A percentile compares a stretch with the other conserved stretches of the same genome.
Evolutionary conservation across 768 basidiomycete genomes (phyloP).

Genomic region (Leccinum disarticulatum): DNA sequence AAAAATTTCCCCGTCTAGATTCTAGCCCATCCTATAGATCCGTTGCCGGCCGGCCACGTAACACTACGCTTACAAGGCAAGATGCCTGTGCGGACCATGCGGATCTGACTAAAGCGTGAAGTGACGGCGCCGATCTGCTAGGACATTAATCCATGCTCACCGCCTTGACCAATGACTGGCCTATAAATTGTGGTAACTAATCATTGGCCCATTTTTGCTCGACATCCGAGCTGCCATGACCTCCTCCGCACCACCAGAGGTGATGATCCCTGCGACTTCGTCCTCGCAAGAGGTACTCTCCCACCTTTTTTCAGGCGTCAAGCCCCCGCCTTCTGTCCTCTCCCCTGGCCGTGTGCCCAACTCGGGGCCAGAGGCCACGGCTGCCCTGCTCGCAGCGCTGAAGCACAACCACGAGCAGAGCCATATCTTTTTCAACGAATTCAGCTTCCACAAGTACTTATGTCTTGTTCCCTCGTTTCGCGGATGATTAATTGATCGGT

Average conservation of each 20-base stretch:
- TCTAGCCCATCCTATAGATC: no score
- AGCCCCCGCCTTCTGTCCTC: constrained; percentile 34
- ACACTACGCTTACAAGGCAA: no score
- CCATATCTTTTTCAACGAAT: constrained; percentile 54
- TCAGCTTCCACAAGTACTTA: constrained; percentile 32
- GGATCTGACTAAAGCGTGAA: no score
- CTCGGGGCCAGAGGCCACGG: constrained; percentile 38
- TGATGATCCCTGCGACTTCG: constrained; percentile 18
- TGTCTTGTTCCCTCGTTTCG: background rate
- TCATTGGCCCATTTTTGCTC: background rate
- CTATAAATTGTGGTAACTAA: constrained; percentile 9
- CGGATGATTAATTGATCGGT: background rate
- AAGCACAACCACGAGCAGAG: constrained; percentile 52
- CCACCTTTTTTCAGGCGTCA: constrained; percentile 33
- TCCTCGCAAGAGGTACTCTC: constrained; percentile 26
- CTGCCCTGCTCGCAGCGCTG: constrained; percentile 40
- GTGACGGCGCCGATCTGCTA: no score
- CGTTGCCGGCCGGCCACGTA: no score
- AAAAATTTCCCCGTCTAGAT: no score
- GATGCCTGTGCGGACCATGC: no score
- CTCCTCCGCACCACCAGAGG: constrained; percentile 28
- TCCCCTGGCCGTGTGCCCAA: constrained; percentile 40
- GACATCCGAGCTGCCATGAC: constrained; percentile 12
- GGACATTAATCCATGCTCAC: background rate
- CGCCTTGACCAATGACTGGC: background rate